Base-by-base conservation (phyloP, 2,329 filamentous ascomycete species). In the Hypoxylon sp. region DNA sequence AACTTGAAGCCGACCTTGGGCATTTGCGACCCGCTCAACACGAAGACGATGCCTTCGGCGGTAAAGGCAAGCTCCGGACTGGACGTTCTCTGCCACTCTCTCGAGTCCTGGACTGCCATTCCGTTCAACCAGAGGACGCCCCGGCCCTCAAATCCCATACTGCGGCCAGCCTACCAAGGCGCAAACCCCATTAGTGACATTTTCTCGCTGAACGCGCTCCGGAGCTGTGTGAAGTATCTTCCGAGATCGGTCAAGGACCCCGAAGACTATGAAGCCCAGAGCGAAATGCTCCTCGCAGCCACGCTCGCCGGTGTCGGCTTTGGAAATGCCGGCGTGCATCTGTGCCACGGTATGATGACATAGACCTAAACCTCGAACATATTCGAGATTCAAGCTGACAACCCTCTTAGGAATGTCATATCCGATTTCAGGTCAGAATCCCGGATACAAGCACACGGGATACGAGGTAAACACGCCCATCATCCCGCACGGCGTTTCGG, bases 181-280 rank as follows among this genome's bases (percentile, higher is more conserved):
- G 92, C 95, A 5, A 99, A 99, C 73, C 95, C 95, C 2, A 99
- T 99, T 68, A 96, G 91, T 38, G 95, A 99, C 73, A 94, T 99
- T 65, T 99, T 99, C 80, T 96, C 91, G 3, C 82, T 99, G 17
- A 88, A 91, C 67, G 93, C 95, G 0, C 83, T 99, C 4, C 83
- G 85, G 24, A 85, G 85, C 67, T 97, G 93, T 0, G 87, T 97
- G 64, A 93, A 97, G 77, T 99, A 97, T 71, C 87, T 99, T 0
- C 95, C 94, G 0, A 86, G 94, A 53, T 89, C 92, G 0, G 90
- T 96, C 2, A 87, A 83, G 55, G 90, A 98, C 69, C 92, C 94
- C 0, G 92, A 97, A 27, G 95, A 99, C 73, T 82, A 85, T 59
- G 95, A 98, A 74, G 96, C 96, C 0, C 95, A 99, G 75, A 90